Percentiles rank a stretch among this genome's conserved stretches.
Conservation (phyloP, 108 stramenopile genomes). For the Halocafeteria seosinensis region DNA sequence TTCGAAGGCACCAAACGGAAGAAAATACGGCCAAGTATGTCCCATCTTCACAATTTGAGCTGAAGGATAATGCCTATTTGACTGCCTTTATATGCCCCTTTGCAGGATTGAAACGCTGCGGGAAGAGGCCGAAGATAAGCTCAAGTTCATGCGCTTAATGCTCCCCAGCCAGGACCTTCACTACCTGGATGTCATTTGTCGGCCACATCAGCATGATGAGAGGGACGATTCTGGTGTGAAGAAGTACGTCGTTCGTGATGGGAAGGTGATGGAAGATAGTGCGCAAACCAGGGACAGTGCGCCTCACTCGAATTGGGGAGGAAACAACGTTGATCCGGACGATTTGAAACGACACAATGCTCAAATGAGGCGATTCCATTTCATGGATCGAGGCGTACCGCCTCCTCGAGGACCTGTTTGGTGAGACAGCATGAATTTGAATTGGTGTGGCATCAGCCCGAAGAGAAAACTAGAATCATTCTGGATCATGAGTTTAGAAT, state of each 20-base stretch:
- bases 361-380: background rate
- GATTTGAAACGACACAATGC: background rate
- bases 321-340: background rate
- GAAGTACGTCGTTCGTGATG: background rate
- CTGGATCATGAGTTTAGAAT: no score
- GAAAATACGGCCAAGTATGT: no score
- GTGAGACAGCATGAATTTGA: no score
- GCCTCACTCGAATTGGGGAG: background rate
- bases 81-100: no score
- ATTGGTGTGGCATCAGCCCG: no score
- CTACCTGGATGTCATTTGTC: background rate
- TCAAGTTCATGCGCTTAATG: background rate
- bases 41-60: no score
- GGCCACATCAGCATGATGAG: background rate
- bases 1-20: no score
- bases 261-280: background rate
- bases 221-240: background rate
- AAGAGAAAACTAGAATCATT: no score
- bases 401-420: background rate
- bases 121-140: background rate
- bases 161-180: background rate
- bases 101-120: constrained; percentile 1
- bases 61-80: no score
- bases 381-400: background rate
- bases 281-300: background rate